Evolutionary conservation across 1,284 basidiomycete genomes (phyloP).

Genomic region (Mycena sp.): DNA sequence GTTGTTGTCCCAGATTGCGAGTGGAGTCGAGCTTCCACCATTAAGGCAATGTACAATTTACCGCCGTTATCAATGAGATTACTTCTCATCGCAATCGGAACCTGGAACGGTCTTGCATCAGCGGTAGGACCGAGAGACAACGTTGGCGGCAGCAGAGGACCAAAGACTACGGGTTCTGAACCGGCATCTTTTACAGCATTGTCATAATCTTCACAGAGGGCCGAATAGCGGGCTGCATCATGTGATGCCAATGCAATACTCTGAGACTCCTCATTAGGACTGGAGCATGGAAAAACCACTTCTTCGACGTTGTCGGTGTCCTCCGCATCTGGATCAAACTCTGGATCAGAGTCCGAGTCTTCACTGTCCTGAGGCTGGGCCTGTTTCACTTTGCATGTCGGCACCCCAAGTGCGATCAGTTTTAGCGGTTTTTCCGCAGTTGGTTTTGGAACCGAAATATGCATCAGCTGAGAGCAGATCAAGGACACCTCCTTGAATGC

Average conservation of each 20-base stretch:
- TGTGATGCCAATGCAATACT: neutral
- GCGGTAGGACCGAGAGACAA: neutral
- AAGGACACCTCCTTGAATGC: no score
- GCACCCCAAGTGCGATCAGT: neutral
- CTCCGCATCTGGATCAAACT: no score
- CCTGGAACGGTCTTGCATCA: neutral
- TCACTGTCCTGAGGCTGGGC: no score
- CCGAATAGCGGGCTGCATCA: conserved; percentile 15
- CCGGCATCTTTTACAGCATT: neutral
- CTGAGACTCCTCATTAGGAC: neutral
- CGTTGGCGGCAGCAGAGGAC: neutral
- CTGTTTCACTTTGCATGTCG: conserved; percentile 1
- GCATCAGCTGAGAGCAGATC: no score
- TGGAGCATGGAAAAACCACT: neutral
- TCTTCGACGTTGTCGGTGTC: no score
- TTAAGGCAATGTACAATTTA: neutral
- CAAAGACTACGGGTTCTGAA: no score
- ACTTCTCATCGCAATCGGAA: no score
- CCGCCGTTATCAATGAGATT: neutral
- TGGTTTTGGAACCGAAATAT: no score
- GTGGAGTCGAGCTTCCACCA: neutral
- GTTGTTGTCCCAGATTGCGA: conserved; percentile 3
- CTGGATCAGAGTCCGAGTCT: no score
- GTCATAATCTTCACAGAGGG: conserved; percentile 15
- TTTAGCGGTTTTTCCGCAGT: no score